These are phyloP conservation scores for Nannochloropsis gaditana DNA, from an alignment of 108 stramenopile species.

Conservation along the genomic window DNA sequence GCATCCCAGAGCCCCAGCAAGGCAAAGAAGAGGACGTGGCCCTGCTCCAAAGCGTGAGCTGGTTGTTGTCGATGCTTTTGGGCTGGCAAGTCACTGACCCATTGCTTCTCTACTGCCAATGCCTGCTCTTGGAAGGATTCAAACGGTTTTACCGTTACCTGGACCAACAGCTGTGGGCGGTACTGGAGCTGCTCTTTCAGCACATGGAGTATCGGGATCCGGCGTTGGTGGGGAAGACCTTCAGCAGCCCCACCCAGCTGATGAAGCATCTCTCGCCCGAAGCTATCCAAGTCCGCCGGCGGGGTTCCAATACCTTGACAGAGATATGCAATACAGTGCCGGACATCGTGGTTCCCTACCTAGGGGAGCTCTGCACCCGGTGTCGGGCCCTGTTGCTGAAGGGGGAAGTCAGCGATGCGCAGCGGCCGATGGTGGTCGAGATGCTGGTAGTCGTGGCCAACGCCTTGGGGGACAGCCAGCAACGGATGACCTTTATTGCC, in stretches of 20 bases:
- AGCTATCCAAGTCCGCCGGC: not conserved
- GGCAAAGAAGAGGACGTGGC: not conserved
- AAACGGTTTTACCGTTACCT: not conserved
- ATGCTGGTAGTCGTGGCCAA: not conserved
- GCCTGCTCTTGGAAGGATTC: conserved; percentile 1
- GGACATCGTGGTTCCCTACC: not conserved
- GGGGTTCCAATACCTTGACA: not conserved
- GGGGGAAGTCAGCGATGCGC: not conserved
- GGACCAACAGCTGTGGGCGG: not conserved
- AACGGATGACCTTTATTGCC: not conserved
- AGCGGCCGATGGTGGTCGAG: not conserved
- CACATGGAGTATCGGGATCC: conserved; percentile 13
- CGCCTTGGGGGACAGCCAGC: not conserved
- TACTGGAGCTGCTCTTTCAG: not conserved
- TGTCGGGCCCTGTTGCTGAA: not conserved
- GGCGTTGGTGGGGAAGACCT: not conserved
- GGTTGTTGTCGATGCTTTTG: not conserved
- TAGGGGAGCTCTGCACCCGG: not conserved
- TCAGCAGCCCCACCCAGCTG: not conserved
- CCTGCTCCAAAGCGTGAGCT: not conserved
- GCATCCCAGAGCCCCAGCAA: not conserved
- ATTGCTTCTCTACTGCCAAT: not conserved
- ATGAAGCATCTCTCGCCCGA: conserved; percentile 17
- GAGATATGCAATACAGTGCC: not conserved
- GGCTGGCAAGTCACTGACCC: not conserved